Percentiles rank a stretch among this genome's conserved stretches.
phyloP scores from a whole-genome alignment of 2,329 filamentous ascomycete species.

The Dothistroma septosporum region DNA sequence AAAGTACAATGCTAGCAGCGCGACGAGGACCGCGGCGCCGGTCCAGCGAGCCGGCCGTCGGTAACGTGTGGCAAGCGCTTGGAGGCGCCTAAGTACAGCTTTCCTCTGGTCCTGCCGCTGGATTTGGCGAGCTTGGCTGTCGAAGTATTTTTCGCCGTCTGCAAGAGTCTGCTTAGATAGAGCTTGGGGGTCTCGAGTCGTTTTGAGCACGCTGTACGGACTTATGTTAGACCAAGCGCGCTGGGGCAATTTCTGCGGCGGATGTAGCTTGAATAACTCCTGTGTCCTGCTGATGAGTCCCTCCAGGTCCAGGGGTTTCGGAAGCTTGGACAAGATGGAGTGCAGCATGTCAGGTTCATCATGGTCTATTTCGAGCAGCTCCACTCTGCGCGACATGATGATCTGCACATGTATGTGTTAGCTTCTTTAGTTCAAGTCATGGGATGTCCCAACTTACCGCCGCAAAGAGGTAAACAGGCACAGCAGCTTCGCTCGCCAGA shows the following conservation, averaged over 20 bases:
- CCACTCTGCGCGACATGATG: constrained; percentile 71
- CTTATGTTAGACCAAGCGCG: constrained; percentile 70
- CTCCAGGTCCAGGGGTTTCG: constrained; percentile 75
- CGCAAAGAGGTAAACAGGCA: constrained; percentile 87
- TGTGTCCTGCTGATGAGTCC: constrained; percentile 64
- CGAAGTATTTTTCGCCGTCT: constrained; percentile 66
- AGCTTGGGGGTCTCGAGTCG: constrained; percentile 55
- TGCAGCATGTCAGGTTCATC: constrained; percentile 93
- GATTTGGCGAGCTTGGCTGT: constrained; percentile 69
- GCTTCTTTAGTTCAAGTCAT: background rate
- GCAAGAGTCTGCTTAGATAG: constrained; percentile 55
- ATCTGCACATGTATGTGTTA: constrained; percentile 49
- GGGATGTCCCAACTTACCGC: constrained; percentile 38
- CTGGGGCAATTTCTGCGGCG: constrained; percentile 64
- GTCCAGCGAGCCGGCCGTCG: constrained; percentile 57
- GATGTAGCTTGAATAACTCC: constrained; percentile 59
- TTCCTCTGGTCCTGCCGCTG: constrained; percentile 58
- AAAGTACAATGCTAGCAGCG: constrained; percentile 55
- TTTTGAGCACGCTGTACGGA: constrained; percentile 76
- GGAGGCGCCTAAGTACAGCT: constrained; percentile 40
- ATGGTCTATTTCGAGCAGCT: constrained; percentile 76
- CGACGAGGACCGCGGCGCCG: constrained; percentile 58
- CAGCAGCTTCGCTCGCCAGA: constrained; percentile 79
- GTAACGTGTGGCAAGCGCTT: constrained; percentile 57
- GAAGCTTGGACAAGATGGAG: constrained; percentile 80